Evolutionary conservation across 768 basidiomycete species (phyloP).

Genomic region (Tulasnella sp.): DNA sequence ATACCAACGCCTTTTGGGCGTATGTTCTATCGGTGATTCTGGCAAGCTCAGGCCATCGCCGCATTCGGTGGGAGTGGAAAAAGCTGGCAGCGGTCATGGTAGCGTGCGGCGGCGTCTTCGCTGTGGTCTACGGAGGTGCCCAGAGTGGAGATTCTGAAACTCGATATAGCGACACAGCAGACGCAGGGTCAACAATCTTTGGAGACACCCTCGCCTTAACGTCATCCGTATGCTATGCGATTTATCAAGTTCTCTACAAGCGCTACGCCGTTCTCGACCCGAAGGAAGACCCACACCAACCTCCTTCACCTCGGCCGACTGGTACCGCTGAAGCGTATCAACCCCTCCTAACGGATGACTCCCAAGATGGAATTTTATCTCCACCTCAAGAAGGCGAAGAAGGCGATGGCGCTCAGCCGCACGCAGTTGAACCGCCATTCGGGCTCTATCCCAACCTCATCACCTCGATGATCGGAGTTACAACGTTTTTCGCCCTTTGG

Average conservation of each 20-base stretch:
- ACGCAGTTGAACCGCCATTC: conserved; percentile 27
- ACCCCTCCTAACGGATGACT: not conserved
- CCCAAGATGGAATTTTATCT: not conserved
- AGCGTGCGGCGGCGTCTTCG: conserved; percentile 74
- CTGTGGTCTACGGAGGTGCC: conserved; percentile 69
- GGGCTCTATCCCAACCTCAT: conserved; percentile 30
- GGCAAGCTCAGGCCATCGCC: not conserved
- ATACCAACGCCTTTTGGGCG: conserved; percentile 87
- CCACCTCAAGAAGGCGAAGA: not conserved
- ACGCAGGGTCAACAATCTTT: conserved; percentile 34
- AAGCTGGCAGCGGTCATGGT: conserved; percentile 69
- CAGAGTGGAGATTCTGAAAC: not conserved
- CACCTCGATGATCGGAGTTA: conserved; percentile 29
- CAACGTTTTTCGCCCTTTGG: conserved; percentile 29
- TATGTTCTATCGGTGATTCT: conserved; percentile 63
- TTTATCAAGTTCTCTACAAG: conserved; percentile 86
- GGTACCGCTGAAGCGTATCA: not conserved
- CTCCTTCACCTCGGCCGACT: not conserved
- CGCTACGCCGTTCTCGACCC: conserved; percentile 57
- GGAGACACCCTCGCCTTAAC: conserved; percentile 72
- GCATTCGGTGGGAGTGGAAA: conserved; percentile 53
- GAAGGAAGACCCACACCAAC: not conserved
- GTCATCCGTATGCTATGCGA: conserved; percentile 66
- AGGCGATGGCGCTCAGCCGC: not conserved
- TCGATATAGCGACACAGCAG: not conserved